Base-by-base conservation (phyloP, 768 basidiomycete genomes). In the Coprinellus micaceus region DNA sequence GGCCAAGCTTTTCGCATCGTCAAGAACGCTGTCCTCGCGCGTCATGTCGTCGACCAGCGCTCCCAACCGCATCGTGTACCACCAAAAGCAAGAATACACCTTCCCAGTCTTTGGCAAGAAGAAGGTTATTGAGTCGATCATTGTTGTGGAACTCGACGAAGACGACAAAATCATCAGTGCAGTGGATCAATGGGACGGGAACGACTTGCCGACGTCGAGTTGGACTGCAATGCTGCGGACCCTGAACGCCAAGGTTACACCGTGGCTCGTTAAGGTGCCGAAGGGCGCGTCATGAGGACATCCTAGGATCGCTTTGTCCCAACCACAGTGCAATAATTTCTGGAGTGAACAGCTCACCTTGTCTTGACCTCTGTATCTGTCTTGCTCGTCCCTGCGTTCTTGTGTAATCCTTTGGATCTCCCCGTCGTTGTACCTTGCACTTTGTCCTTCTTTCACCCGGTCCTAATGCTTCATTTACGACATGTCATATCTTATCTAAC, bases 111-210 rank as follows among this genome's bases (percentile, higher is more conserved):
- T 82, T 15, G 78, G 79, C 5, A 69, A 65, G 41, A 82, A 80
- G 69, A 85, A 79, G 71, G 64, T 73, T 9, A 71, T 87, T 28
- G 75, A 82, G 37, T 89, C 86, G 1, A 75, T 88, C 33, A 73
- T 88, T 22, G 66, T 78, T 9, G 80, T 88, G 4, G 84, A 88
- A 58, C 67, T 89, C 52, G 85, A 88, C 63, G 83, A 84, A 3
- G 69, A 85, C 45, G 79, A 84, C 56, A 84, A 78, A 70, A 86
- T 89, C 48, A 68, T 77, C 4, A 74, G 74, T 28, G 66, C 88
- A 56, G 72, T 80, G 30, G 84, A 88, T 58, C 79, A 83, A 61
- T 83, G 85, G 81, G 67, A 77, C 39, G 86, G 86, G 24, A 73
- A 79, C 43, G 77, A 80, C 17, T 69, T 78, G 22, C 80, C 84